These are phyloP conservation scores for Calonectria pteridis DNA, from an alignment of 2,329 filamentous ascomycete species.

Conservation along the genomic window DNA sequence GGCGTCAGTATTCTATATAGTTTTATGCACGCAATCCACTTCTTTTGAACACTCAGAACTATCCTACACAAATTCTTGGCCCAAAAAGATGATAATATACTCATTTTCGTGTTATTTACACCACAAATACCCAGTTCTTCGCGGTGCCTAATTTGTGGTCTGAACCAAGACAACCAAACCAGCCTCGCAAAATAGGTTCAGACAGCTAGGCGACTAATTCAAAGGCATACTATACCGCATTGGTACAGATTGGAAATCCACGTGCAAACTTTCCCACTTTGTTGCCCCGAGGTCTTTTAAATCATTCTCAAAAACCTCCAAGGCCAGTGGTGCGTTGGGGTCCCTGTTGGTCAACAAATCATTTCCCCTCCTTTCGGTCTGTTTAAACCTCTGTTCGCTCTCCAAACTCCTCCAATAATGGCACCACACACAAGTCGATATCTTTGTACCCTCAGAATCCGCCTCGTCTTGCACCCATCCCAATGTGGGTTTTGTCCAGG, in stretches of 20 bases:
- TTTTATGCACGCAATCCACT: no score
- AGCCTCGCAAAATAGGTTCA: no score
- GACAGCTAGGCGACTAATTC: no score
- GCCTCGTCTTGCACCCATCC: background rate
- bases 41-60: no score
- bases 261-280: background rate
- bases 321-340: background rate
- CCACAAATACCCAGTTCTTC: no score
- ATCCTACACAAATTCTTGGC: no score
- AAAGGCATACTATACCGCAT: no score
- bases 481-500: accelerated
- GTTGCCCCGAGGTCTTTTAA: background rate
- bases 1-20: no score
- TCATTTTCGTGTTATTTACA: no score
- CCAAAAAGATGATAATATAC: no score
- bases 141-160: no score
- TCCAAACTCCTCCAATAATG: background rate
- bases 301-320: background rate
- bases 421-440: background rate
- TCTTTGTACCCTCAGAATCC: background rate
- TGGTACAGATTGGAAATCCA: constrained; percentile 50
- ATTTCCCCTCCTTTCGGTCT: background rate
- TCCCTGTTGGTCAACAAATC: background rate
- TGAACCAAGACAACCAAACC: no score
- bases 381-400: background rate